Conservation (phyloP, 805 yeast species). For the Candida ovalis region DNA sequence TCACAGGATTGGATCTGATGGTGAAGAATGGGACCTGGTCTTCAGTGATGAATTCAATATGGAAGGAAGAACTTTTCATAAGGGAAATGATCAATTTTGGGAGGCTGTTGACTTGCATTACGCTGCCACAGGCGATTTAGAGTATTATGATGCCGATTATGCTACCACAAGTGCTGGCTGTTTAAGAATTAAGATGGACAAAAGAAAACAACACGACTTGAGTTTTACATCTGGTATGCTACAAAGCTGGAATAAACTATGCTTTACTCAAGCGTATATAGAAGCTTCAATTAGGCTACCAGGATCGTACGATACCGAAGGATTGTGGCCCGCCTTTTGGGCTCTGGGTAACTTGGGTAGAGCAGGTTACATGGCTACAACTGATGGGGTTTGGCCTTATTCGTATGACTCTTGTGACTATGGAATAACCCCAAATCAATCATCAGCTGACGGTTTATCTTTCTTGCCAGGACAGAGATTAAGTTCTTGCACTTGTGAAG, state of each 20-base stretch:
- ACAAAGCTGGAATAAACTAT: slow-evolving; percentile 82
- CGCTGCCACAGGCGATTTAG: slow-evolving; percentile 76
- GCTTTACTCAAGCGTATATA: slow-evolving; percentile 71
- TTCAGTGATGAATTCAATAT: slow-evolving; percentile 82
- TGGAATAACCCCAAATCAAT: slow-evolving; percentile 85
- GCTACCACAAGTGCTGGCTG: slow-evolving; percentile 64
- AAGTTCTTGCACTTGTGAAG: slow-evolving; percentile 67
- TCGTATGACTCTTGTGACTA: slow-evolving; percentile 76
- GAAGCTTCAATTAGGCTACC: slow-evolving; percentile 73
- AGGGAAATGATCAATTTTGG: slow-evolving; percentile 82
- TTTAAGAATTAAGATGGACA: slow-evolving; percentile 62
- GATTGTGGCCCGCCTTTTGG: slow-evolving; percentile 92
- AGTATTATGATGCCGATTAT: slow-evolving; percentile 88
- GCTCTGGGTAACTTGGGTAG: slow-evolving; percentile 81
- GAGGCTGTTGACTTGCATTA: slow-evolving; percentile 71
- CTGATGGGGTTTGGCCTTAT: slow-evolving; percentile 90
- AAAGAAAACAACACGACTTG: slow-evolving; percentile 64
- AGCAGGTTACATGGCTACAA: slow-evolving; percentile 73
- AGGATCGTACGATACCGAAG: slow-evolving; percentile 63
- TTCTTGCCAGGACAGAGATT: slow-evolving; percentile 75
- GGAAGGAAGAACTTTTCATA: slow-evolving; percentile 77
- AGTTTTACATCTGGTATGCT: slow-evolving; percentile 82
- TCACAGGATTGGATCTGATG: slow-evolving; percentile 46
- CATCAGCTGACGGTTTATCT: slow-evolving; percentile 74
- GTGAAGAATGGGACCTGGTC: slow-evolving; percentile 62